A percentile compares a stretch with the other conserved stretches of the same genome.
Conservation (phyloP, 495 filamentous ascomycete genomes). For the Podospora didyma region DNA sequence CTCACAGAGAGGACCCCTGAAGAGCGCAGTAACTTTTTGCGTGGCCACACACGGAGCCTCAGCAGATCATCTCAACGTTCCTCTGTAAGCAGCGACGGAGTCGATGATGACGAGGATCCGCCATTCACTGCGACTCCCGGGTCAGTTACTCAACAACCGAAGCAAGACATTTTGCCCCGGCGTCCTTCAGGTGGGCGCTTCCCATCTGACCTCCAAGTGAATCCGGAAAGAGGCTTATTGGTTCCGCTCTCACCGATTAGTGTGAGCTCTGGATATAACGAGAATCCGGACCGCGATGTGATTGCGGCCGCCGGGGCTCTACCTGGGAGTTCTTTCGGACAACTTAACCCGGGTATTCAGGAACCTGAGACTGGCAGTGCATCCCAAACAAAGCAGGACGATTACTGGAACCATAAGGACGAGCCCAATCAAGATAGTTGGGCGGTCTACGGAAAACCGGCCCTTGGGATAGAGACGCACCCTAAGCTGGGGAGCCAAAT, state of each 20-base stretch:
- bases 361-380: not conserved
- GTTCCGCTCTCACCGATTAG: constrained; percentile 73
- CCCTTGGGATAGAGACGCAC: too few relatives aligned
- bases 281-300: constrained; percentile 46
- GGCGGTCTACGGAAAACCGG: too few relatives aligned
- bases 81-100: constrained; percentile 67
- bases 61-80: constrained; percentile 65
- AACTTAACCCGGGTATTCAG: constrained; percentile 10
- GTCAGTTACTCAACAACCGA: constrained; percentile 40
- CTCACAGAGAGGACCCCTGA: constrained; percentile 86
- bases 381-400: not conserved
- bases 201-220: constrained; percentile 78
- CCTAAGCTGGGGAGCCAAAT: too few relatives aligned
- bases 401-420: not conserved
- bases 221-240: constrained; percentile 65
- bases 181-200: constrained; percentile 86
- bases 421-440: too few relatives aligned
- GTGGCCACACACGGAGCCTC: constrained; percentile 67
- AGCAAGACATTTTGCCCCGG: constrained; percentile 44
- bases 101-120: constrained; percentile 82
- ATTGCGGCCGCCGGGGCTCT: constrained; percentile 52
- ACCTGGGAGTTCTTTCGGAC: constrained; percentile 43
- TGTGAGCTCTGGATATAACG: constrained; percentile 61
- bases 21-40: constrained; percentile 81
- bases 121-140: constrained; percentile 60